Conservation (phyloP, 2,329 filamentous ascomycete genomes). For the Claviceps arundinis region DNA sequence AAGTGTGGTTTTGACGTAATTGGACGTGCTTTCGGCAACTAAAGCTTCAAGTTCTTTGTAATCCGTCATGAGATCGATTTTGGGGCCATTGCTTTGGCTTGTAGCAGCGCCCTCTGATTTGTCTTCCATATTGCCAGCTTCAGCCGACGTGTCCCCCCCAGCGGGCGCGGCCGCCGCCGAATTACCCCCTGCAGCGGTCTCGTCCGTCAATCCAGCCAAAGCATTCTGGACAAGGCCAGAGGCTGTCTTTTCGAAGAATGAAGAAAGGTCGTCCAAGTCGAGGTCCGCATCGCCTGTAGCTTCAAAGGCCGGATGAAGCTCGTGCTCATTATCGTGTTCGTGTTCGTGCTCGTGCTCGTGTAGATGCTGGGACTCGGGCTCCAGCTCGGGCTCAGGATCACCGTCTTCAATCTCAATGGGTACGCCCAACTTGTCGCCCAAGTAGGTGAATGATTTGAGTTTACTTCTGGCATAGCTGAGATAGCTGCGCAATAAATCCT, state of each 20-base stretch:
- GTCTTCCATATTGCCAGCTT: conserved; percentile 14
- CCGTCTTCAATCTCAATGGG: conserved; percentile 19
- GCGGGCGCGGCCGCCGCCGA: conserved; percentile 9
- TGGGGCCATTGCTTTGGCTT: conserved; percentile 16
- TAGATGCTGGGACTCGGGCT: not conserved
- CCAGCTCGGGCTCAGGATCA: conserved; percentile 10
- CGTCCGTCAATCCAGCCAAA: conserved; percentile 23
- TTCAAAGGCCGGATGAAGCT: conserved; percentile 13
- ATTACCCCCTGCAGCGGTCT: conserved; percentile 7
- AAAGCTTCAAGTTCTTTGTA: conserved; percentile 30
- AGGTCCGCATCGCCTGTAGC: conserved; percentile 17
- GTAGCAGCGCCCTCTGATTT: conserved; percentile 11
- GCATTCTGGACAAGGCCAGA: conserved; percentile 27
- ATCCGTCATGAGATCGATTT: conserved; percentile 22
- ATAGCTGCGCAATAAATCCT: conserved; percentile 24
- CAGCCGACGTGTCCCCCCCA: conserved; percentile 10
- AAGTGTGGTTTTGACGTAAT: conserved; percentile 31
- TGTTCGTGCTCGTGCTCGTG: not conserved
- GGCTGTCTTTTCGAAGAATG: conserved; percentile 29
- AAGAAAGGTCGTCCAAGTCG: conserved; percentile 27
- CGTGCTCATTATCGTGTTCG: not conserved
- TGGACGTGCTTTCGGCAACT: conserved; percentile 30
- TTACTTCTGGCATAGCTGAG: conserved; percentile 20
- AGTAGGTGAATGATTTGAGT: conserved; percentile 19
- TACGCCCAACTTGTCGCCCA: conserved; percentile 23